Base-by-base conservation (phyloP, 2,329 filamentous ascomycete genomes). In the Sclerotiophoma versabilis region DNA sequence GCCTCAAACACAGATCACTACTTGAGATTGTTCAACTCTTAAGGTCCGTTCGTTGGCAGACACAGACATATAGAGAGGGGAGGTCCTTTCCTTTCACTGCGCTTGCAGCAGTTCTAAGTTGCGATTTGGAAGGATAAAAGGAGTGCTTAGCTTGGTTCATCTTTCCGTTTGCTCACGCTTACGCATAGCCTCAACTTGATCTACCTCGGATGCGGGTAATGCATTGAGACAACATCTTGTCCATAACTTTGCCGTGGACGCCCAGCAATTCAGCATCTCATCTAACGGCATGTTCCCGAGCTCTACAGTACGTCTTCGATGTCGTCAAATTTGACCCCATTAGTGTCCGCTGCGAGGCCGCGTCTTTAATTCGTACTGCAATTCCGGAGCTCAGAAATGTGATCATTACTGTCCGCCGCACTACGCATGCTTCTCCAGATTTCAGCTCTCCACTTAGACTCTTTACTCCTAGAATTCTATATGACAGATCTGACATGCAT, bases 281-380 rank as follows among this genome's bases (percentile, higher is more conserved):
- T 43, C 17, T 14, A 2, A 22, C 19, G 32, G 6, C 25, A 43
- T 9, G 19, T 30, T 37, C 39, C 23, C 15, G 23, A 14, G 15
- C 7, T 6, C 15, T 10, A 12, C 17, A 20, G 12, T 20, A 25
- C 33, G 17, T 39, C 25, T 39, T 39, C 12, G 14, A 45, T 51
- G 9, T 39, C 20, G 20, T 39, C 41, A 20, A 45, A 14, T 4
- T 44, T n/a, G 25, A 25, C 10, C 14, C 12, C 27, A 26, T 23
- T 41, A 41, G 36, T 17, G 33, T 9, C 22, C 23, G 23, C 42
- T 46, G 34, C 29, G 17, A 52, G 34, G 42, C 49, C 34, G 36
- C 49, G 29, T 39, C 10, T 6, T 42, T 23, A 9, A 33, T 41
- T 12, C 27, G 12, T 33, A 14, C 11, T 32, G 15, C 22, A 36